Evolutionary conservation across 345 rosid species (phyloP), one percentile per base, ranked within the genome.

Genomic region (Salix caprea): DNA sequence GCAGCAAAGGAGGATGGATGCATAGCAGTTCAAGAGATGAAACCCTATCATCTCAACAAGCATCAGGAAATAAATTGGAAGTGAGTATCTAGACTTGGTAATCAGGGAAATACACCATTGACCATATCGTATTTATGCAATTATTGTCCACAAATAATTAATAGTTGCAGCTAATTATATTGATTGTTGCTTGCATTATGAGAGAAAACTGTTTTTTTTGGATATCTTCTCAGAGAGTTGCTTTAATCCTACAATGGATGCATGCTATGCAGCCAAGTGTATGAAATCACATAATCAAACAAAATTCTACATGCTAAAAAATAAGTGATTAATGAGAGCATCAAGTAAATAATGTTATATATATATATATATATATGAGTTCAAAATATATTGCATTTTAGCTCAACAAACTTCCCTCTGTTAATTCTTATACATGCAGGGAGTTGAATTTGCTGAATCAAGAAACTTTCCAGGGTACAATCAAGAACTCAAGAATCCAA

Each of bases 1-100:
- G 73, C 78, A 75, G 85, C 50, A 76, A 65, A 79, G 88, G 84
- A 52, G 82, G 67, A 48, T 74, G 84, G 79, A 8, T 60, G 19
- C 77, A 74, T 8, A 58, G 16, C 19, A 66, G 72, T 7, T 34
- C 67, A 72, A 72, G 75, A 40, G 75, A 72, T 54, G 69, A 76
- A 70, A 40, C 12, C 42, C 60, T 70, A 69, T 44, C 74, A 60
- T 19, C 68, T 58, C 74, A 67, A 28, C 74, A 67, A 21, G 23
- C 50, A 34, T 40, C 80, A 15, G 78, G 70, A 66, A 70, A 71
- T 7, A 69, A 71, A n/a, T 36, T 71, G 50, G 40, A 75, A 68
- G 83, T 81, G 61, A 74, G 81, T 70, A 23, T n/a, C 64, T 58
- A 23, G 11, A 58, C 64, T 58, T n/a, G 23, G 28, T 58, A 1